These are phyloP conservation scores for Phaeotremella skinneri DNA, from an alignment of 768 basidiomycete genomes.

Conservation along the genomic window DNA sequence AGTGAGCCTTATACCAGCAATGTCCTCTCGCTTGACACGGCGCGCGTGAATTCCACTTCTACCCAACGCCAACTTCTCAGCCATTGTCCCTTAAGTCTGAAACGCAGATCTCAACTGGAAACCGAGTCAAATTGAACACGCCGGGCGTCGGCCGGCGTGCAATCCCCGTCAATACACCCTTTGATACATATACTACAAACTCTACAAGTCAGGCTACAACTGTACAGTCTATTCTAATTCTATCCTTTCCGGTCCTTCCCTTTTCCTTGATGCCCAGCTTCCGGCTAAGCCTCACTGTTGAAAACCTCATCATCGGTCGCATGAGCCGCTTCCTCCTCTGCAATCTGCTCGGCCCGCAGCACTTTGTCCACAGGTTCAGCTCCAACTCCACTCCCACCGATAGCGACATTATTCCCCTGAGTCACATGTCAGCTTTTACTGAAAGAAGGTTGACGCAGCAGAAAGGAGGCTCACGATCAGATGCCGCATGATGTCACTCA, in stretches of 20 bases:
- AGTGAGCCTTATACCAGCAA: no score
- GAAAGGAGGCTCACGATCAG: constrained; percentile 39
- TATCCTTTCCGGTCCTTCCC: not conserved
- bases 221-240: not conserved
- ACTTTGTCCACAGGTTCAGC: constrained; percentile 47
- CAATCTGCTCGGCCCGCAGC: constrained; percentile 35
- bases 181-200: constrained; percentile 2
- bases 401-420: constrained; percentile 42
- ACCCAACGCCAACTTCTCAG: no score
- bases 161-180: not conserved
- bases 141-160: not conserved
- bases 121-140: no score
- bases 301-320: not conserved
- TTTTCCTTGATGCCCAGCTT: no score
- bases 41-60: no score
- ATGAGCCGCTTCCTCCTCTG: constrained; percentile 10
- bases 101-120: no score
- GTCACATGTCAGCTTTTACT: not conserved
- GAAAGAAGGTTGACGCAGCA: not conserved
- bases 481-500: constrained; percentile 51
- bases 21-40: no score
- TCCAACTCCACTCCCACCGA: constrained; percentile 48
- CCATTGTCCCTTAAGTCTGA: no score
- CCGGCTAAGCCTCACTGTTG: not conserved
- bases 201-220: not conserved